Percentiles rank a stretch among this genome's conserved stretches.
Conservation (phyloP, 2,329 filamentous ascomycete species). For the Colletotrichum abscissum region DNA sequence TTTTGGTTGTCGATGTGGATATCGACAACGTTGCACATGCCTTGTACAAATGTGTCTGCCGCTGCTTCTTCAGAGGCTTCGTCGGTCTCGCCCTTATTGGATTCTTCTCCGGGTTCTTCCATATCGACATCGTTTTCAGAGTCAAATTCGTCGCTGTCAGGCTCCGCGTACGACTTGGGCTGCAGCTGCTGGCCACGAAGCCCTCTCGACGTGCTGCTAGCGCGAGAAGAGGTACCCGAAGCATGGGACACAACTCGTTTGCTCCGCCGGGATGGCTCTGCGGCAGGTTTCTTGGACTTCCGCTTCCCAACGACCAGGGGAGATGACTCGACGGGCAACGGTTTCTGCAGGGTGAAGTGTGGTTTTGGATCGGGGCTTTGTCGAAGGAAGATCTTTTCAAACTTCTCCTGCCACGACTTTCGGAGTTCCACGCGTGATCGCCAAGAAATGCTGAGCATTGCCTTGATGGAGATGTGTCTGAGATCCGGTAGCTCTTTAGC, state of each 20-base stretch:
- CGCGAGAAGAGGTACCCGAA: constrained; percentile 41
- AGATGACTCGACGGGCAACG: neutral
- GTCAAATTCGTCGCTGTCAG: constrained; percentile 59
- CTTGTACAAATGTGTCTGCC: constrained; percentile 63
- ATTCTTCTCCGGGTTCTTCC: constrained; percentile 17
- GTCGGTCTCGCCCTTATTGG: constrained; percentile 26
- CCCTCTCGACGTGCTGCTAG: constrained; percentile 42
- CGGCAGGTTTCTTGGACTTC: constrained; percentile 9
- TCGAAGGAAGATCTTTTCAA: constrained; percentile 75
- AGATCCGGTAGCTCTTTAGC: constrained; percentile 75
- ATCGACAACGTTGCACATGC: constrained; percentile 76
- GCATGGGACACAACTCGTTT: constrained; percentile 46
- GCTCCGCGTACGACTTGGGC: constrained; percentile 53
- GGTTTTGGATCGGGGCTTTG: constrained; percentile 52
- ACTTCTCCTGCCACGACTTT: constrained; percentile 78
- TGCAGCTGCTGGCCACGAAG: constrained; percentile 36
- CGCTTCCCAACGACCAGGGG: constrained; percentile 5
- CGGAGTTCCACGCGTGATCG: constrained; percentile 84
- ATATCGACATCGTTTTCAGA: constrained; percentile 35
- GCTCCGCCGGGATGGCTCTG: constrained; percentile 49
- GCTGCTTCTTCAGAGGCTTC: constrained; percentile 31
- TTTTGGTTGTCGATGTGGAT: constrained; percentile 82
- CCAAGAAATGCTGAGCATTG: constrained; percentile 85
- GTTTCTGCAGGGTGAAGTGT: constrained; percentile 38
- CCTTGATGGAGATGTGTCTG: constrained; percentile 77